Evolutionary conservation across 2,329 filamentous ascomycete genomes (phyloP), one percentile per base, ranked within the genome.

Genomic region (Colletotrichum coccodes): DNA sequence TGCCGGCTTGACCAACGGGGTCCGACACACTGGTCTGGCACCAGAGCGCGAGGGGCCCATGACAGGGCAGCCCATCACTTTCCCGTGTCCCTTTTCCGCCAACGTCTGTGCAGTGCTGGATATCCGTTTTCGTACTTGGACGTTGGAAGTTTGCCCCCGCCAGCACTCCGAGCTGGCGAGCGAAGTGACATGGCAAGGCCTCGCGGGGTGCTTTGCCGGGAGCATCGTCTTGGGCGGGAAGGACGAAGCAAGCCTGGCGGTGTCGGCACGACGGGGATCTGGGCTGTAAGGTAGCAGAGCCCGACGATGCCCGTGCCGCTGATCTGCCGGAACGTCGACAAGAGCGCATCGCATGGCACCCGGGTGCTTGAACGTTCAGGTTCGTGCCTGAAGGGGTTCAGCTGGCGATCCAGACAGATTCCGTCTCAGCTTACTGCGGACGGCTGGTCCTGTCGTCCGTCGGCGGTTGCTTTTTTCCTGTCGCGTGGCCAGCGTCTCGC

Each of bases 1-100:
- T 60, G 65, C 61, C 65, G 61, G 61, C 65, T 68, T 38, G 36
- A 59, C 60, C 53, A 64, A 60, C 54, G 54, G 54, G 54, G 64
- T 62, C 58, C 49, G 64, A 66, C 50, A 50, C 50, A 62, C 26
- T 67, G 60, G 65, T 65, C 61, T 60, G 44, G 53, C 42, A 68
- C 47, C 40, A 28, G 60, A 38, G 61, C 36, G 32, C 49, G 40
- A 68, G 54, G 36, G 36, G 21, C 61, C 23, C 16, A 36, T 28
- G 61, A 34, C 26, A 16, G 32, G 34, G 54, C 23, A 49, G 32
- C 26, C 49, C 54, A 56, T 56, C 28, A 6, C 32, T 44, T 42
- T 60, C 18, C 65, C 61, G 52, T 63, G 57, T 52, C 28, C 56
- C 49, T 65, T 65, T 65, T 56, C 61, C 49, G 61, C 46, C 36